These are phyloP conservation scores for Trametes versicolor DNA, from an alignment of 1,284 basidiomycete genomes.

Conservation along the genomic window DNA sequence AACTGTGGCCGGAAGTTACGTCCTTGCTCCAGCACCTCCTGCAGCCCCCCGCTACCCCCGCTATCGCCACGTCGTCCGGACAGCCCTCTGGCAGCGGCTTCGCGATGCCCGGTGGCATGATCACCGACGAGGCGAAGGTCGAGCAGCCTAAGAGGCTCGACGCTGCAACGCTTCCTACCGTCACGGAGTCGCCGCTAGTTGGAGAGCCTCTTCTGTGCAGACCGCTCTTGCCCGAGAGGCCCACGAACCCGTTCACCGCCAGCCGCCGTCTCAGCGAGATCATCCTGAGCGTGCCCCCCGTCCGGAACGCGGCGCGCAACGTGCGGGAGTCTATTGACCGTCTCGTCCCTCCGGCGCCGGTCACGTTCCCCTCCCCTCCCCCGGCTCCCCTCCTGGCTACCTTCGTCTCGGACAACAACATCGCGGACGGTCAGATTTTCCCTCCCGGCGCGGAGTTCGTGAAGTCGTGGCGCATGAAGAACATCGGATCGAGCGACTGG, in stretches of 20 bases:
- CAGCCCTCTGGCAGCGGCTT: slow-evolving; percentile 7
- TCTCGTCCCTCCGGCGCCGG: slow-evolving; percentile 12
- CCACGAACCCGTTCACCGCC: slow-evolving; percentile 18
- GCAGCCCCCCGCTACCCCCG: slow-evolving; percentile 34
- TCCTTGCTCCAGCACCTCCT: slow-evolving; percentile 44
- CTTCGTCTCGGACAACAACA: slow-evolving; percentile 75
- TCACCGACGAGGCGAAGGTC: slow-evolving; percentile 28
- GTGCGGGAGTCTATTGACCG: slow-evolving; percentile 17
- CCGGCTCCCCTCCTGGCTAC: slow-evolving; percentile 54
- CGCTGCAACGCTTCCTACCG: not conserved
- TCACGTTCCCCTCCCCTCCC: slow-evolving; percentile 1
- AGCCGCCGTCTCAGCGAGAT: slow-evolving; percentile 31
- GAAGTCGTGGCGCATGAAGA: slow-evolving; percentile 81
- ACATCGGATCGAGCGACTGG: slow-evolving; percentile 72
- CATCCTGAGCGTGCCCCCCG: slow-evolving; percentile 15
- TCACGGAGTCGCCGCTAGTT: slow-evolving; percentile 43
- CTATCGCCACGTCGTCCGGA: not conserved
- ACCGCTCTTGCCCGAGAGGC: slow-evolving; percentile 30
- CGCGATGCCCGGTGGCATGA: slow-evolving; percentile 39
- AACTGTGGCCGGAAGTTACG: slow-evolving; percentile 46
- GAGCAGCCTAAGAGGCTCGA: slow-evolving; percentile 10
- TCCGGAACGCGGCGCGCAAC: slow-evolving; percentile 14
- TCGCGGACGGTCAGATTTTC: slow-evolving; percentile 79
- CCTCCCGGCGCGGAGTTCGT: slow-evolving; percentile 87
- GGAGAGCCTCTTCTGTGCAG: slow-evolving; percentile 45